Base-by-base conservation (phyloP, 2,329 filamentous ascomycete species). In the Botrytis byssoidea region DNA sequence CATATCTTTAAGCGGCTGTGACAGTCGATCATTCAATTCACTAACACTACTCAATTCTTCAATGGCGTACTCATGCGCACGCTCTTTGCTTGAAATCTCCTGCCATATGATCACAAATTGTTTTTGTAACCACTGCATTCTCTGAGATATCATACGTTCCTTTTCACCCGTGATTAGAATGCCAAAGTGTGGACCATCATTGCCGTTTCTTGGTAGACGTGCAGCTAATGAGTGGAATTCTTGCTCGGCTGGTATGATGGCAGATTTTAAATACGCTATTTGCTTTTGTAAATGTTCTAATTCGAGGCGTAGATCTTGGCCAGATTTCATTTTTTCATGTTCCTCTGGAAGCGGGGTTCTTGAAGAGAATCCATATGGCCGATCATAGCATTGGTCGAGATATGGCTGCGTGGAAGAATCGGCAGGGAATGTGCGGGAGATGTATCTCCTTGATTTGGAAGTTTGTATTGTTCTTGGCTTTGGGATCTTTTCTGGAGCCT, bases 351-450 rank as follows among this genome's bases (percentile, higher is more conserved):
- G 48, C 25, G 6, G 14, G 10, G 37, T 42, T 8, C 10, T 69
- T 42, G 35, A 0, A 69, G 16, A 18, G 37, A 42, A 64, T 64
- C 48, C 48, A 57, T 69, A 69, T 69, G 66, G 66, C n/a, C 12
- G 48, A 42, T 29, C 14, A 57, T 69, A 57, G 16, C 48, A 57
- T 42, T 69, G 35, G n/a, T 32, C 37, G 37, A 69, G 66, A 57
- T 44, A 7, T 4, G 66, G 66, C n/a, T 69, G 66, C 29, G 48
- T 69, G n/a, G 7, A 57, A 44, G 18, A 20, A 44, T 69, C 66
- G 6, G 48, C 66, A 29, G 66, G 66, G 37, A 57, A 69, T 25
- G 66, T 69, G 37, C 66, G 66, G 18, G 66, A 69, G 51, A 42
- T 16, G 7, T 42, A 57, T 69, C 48, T 69, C 20, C 66, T 69